A percentile compares a stretch with the other conserved stretches of the same genome.
Conservation (phyloP, 73 alveolate genomes). For the Paramecium octaurelia region DNA sequence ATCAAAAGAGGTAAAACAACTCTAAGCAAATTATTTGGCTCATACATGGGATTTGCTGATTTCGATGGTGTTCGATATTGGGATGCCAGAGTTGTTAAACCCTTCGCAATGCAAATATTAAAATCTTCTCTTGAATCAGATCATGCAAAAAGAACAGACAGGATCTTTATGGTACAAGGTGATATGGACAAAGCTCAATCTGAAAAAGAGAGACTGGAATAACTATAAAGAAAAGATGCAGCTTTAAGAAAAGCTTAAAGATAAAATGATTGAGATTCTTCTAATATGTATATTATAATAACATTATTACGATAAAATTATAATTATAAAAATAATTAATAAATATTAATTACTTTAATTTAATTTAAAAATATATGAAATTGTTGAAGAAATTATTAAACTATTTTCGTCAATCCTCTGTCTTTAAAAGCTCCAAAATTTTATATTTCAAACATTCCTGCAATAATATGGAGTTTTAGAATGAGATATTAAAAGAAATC, state of each 20-base stretch:
- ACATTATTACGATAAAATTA: too few species aligned
- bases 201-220: conserved; percentile 85
- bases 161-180: conserved; percentile 68
- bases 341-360: too few species aligned
- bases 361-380: too few species aligned
- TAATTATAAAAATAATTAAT: too few species aligned
- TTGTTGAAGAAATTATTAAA: too few species aligned
- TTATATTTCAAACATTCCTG: too few species aligned
- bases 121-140: conserved; percentile 70
- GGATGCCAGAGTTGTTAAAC: conserved; percentile 83
- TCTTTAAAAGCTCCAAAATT: too few species aligned
- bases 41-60: conserved; percentile 91
- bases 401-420: too few species aligned
- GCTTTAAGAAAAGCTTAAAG: conserved; percentile 64
- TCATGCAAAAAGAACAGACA: conserved; percentile 79
- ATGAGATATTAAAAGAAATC: too few species aligned
- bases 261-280: background rate
- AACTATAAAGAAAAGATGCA: conserved; percentile 78
- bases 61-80: conserved; percentile 93
- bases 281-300: background rate
- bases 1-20: conserved; percentile 58
- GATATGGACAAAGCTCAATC: conserved; percentile 82
- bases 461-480: too few species aligned
- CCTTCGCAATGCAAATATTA: conserved; percentile 44
- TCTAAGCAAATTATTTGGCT: conserved; percentile 41